Evolutionary conservation across 768 basidiomycete genomes (phyloP), one percentile per base, ranked within the genome.

Genomic region (Porphyrellus cyaneotinctus): DNA sequence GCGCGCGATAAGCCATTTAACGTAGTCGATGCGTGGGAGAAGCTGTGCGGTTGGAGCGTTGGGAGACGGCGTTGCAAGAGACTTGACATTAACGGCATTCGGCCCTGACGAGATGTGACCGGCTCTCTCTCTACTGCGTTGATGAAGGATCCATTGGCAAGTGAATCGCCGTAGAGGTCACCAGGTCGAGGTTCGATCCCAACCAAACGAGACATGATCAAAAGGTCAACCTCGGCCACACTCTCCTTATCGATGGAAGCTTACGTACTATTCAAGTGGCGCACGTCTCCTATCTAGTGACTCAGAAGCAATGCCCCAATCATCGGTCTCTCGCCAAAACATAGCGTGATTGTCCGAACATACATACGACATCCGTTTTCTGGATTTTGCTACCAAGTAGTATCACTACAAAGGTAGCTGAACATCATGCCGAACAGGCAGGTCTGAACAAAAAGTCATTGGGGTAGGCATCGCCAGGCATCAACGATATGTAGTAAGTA

Each of bases 171-270:
- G 47, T 37, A 37, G 45, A 55, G 87, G 76, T 90, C 84, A 64
- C 90, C 83, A 67, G 88, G 95, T 73, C 92, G 88, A n/a, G n/a
- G n/a, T 72, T 84, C 85, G 70, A 93, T 77, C 61, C 79, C 80
- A 54, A 90, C 92, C 64, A 37, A 32, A 51, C 23, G 30, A 20
- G 56, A 54, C 60, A 64, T 62, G 48, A 31, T 14, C 13, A 12
- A 32, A 28, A 41, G n/a, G 45, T 17, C 30, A 10, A 13, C 33
- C 11, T 17, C 9, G 48, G 28, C 30, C 26, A 28, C n/a, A n/a
- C n/a, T n/a, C n/a, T n/a, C n/a, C 26, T 28, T 28, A 9, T 28
- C 26, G 26, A 28, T 28, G 26, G 26, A n/a, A n/a, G n/a, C n/a
- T n/a, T n/a, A n/a, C n/a, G n/a, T n/a, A n/a, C n/a, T n/a, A n/a